Evolutionary conservation across 768 basidiomycete species (phyloP).

Genomic region (Trametes maxima): DNA sequence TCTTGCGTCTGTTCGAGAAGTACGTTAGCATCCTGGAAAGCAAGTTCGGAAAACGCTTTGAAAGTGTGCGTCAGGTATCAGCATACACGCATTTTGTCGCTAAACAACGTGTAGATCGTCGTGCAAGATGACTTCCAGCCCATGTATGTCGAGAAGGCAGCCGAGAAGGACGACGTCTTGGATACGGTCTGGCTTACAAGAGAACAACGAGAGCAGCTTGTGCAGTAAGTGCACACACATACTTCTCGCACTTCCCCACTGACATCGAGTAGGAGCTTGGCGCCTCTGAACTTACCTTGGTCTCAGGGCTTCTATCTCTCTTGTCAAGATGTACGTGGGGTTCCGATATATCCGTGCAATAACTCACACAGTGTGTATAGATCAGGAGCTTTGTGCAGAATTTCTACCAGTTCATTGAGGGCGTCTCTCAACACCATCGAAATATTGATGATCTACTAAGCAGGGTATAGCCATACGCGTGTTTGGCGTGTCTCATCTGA

Average conservation of each 20-base stretch:
- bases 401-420: constrained; percentile 96
- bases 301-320: constrained; percentile 95
- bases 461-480: constrained; percentile 53
- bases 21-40: constrained; percentile 81
- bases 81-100: neutral
- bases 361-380: constrained; percentile 37
- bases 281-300: constrained; percentile 86
- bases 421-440: constrained; percentile 87
- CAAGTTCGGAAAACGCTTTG: constrained; percentile 81
- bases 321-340: constrained; percentile 72
- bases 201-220: constrained; percentile 62
- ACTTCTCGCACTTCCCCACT: neutral
- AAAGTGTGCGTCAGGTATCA: constrained; percentile 54
- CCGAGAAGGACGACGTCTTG: constrained; percentile 75
- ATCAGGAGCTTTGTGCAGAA: constrained; percentile 89
- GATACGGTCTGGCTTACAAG: constrained; percentile 80
- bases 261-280: constrained; percentile 46
- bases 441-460: constrained; percentile 91
- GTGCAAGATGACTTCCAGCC: constrained; percentile 86
- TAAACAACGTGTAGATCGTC: constrained; percentile 59
- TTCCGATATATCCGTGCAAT: neutral
- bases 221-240: constrained; percentile 43
- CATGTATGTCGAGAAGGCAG: constrained; percentile 66
- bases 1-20: constrained; percentile 88
- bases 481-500: constrained; percentile 5